Evolutionary conservation across 2,329 filamentous ascomycete genomes (phyloP).

Genomic region (Cladosporium austrohemisphaericum): DNA sequence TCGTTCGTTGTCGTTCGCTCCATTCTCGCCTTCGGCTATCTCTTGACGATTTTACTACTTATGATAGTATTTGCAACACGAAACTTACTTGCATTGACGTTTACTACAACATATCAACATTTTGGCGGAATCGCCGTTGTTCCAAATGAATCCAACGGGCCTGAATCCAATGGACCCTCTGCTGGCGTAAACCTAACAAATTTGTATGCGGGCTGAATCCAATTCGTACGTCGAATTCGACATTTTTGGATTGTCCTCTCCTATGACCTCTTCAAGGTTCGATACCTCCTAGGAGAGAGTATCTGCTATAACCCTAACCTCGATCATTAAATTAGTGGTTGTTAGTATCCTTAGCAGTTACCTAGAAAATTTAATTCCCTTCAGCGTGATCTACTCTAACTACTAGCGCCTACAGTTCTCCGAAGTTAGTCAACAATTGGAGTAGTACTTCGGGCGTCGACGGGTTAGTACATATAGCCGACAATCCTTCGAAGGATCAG

Average conservation of each 20-base stretch:
- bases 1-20: neutral
- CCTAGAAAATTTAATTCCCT: too few species aligned
- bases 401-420: too few species aligned
- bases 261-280: too few species aligned
- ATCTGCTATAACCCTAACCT: too few species aligned
- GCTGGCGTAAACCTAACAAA: neutral
- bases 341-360: too few species aligned
- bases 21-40: neutral
- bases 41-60: neutral
- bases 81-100: neutral
- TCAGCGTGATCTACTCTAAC: too few species aligned
- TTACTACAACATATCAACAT: neutral
- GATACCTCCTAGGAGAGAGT: too few species aligned
- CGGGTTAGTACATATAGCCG: too few species aligned
- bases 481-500: too few species aligned
- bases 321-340: too few species aligned
- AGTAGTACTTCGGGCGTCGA: too few species aligned
- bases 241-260: slow-evolving; percentile 2
- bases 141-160: neutral
- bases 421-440: too few species aligned
- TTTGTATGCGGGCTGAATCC: slow-evolving; percentile 2
- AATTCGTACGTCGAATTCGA: slow-evolving; percentile 2
- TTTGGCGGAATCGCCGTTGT: neutral
- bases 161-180: neutral
- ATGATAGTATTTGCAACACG: neutral